Conservation (phyloP, 306 rosid species). For the Inga oerstediana region DNA sequence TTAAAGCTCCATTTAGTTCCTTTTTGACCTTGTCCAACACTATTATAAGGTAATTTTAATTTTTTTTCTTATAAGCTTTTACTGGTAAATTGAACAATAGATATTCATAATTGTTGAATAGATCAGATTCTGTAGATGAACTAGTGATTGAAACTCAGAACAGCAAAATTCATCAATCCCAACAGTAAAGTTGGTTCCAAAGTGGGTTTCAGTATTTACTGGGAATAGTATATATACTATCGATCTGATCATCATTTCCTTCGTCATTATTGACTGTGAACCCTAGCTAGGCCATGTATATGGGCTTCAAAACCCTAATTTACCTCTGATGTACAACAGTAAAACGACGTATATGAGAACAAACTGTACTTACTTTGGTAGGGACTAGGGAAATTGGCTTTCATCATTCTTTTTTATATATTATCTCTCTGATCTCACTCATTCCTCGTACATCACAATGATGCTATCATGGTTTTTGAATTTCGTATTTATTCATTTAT, state of each 20-base stretch:
- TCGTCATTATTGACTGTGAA: constrained; percentile 30
- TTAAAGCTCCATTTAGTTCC: background rate
- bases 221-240: background rate
- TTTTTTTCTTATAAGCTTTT: background rate
- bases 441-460: constrained; percentile 24
- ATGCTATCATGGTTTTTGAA: constrained; percentile 30
- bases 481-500: background rate
- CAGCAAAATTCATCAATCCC: constrained; percentile 23
- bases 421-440: too few relatives aligned
- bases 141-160: constrained; percentile 2
- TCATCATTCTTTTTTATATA: background rate
- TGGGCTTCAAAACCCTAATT: constrained; percentile 45
- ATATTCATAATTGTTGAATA: background rate
- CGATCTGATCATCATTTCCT: background rate
- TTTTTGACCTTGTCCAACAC: constrained; percentile 29
- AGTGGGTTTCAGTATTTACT: background rate
- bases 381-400: constrained; percentile 30
- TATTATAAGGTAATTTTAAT: background rate
- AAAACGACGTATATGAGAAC: background rate
- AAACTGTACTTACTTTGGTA: constrained; percentile 15
- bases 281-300: constrained; percentile 37
- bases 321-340: background rate
- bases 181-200: constrained; percentile 6
- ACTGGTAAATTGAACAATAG: background rate
- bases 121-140: constrained; percentile 15